Evolutionary conservation across 164 flowering plant species (phyloP).

Genomic region (Buxus sempervirens): DNA sequence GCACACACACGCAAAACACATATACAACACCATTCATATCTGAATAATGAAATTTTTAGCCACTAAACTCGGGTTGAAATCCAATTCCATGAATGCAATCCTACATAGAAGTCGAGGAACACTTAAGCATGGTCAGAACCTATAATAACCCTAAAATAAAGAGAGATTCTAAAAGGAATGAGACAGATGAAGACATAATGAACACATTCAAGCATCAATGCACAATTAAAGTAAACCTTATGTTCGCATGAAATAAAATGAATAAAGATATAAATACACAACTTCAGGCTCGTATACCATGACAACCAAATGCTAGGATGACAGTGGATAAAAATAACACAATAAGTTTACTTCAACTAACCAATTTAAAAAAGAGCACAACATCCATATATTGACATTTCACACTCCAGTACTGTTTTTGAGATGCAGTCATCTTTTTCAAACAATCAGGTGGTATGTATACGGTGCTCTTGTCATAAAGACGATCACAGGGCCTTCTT

Average conservation of each 20-base stretch:
- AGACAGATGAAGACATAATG: background rate
- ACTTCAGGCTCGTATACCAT: background rate
- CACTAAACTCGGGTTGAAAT: background rate
- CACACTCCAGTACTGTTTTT: slow-evolving; percentile 83
- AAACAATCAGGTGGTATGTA: slow-evolving; percentile 78
- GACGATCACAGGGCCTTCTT: slow-evolving; percentile 68
- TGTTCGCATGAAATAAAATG: background rate
- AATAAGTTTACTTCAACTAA: slow-evolving; percentile 31
- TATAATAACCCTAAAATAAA: background rate
- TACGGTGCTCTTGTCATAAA: slow-evolving; percentile 75
- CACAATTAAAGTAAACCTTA: background rate
- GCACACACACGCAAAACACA: too few species aligned
- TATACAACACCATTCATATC: too few species aligned
- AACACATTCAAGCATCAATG: background rate
- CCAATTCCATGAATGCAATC: too few species aligned
- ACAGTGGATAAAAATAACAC: background rate
- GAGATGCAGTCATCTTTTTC: slow-evolving; percentile 88
- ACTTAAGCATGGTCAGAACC: background rate
- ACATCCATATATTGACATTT: slow-evolving; percentile 92
- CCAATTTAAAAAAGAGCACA: slow-evolving; percentile 94
- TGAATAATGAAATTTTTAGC: too few species aligned
- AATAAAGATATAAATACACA: background rate
- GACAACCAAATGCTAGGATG: background rate
- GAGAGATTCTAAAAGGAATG: background rate
- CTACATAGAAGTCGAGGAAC: background rate